Conservation (phyloP, 305 asterid genomes). For the Fraxinus albicans region DNA sequence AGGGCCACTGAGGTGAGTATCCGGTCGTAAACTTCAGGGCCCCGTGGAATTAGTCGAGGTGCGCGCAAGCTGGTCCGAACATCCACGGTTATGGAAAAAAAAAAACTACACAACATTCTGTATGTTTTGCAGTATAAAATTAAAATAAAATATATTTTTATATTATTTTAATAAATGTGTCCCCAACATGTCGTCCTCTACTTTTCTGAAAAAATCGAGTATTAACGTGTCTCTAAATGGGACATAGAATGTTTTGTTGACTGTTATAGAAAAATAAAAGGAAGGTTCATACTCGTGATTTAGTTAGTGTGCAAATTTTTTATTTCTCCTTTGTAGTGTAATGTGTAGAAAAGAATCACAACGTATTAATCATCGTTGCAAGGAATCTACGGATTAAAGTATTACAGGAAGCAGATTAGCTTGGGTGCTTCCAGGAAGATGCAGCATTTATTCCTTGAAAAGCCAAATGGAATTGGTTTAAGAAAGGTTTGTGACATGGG, state of each 20-base stretch:
- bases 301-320: too few species aligned
- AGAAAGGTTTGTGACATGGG: background rate
- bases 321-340: background rate
- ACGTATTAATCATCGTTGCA: background rate
- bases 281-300: background rate
- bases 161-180: background rate
- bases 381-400: background rate
- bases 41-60: too few species aligned
- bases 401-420: background rate
- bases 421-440: background rate
- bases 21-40: too few species aligned
- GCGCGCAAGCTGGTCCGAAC: too few species aligned
- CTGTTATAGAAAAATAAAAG: background rate
- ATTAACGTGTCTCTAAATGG: background rate
- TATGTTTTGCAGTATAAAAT: background rate
- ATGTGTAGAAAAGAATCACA: background rate
- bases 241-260: background rate
- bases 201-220: background rate
- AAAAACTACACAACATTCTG: too few species aligned
- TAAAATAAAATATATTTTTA: background rate
- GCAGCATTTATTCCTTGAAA: background rate
- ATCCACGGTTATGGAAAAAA: too few species aligned
- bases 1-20: too few species aligned
- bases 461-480: background rate
- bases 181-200: background rate